Percentiles rank a stretch among this genome's conserved stretches.
These are phyloP conservation scores for Mycena pura DNA, from an alignment of 768 basidiomycete genomes.

Conservation along the genomic window DNA sequence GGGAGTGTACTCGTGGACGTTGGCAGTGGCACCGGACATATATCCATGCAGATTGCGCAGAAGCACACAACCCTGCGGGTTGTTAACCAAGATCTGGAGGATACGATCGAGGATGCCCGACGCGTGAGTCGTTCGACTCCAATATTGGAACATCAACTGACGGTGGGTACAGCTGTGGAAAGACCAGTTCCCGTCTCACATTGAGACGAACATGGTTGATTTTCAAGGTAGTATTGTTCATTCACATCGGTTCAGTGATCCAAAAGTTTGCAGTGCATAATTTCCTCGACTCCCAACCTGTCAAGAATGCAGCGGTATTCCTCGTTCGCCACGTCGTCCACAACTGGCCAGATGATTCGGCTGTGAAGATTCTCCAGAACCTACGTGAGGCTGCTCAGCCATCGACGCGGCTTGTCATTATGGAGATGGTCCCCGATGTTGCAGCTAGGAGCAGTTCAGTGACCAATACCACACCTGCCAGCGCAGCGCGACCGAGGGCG, in stretches of 20 bases:
- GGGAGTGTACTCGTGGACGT: conserved; percentile 14
- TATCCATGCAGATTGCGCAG: not conserved
- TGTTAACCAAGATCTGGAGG: conserved; percentile 9
- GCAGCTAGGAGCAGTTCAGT: too few species aligned
- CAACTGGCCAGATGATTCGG: conserved; percentile 56
- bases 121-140: not conserved
- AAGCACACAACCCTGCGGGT: not conserved
- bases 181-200: not conserved
- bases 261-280: conserved; percentile 44
- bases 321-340: conserved; percentile 56
- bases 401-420: conserved; percentile 6
- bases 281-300: too few species aligned
- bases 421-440: too few species aligned
- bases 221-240: conserved; percentile 1
- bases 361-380: conserved; percentile 45
- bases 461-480: too few species aligned
- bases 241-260: too few species aligned
- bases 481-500: too few species aligned
- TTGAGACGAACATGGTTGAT: not conserved
- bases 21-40: conserved; percentile 10
- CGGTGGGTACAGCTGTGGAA: conserved; percentile 14
- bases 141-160: not conserved
- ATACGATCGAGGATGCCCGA: not conserved
- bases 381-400: conserved; percentile 49
- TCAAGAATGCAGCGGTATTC: too few species aligned